phyloP scores from a whole-genome alignment of 257 asterid species.

The Plantago major region DNA sequence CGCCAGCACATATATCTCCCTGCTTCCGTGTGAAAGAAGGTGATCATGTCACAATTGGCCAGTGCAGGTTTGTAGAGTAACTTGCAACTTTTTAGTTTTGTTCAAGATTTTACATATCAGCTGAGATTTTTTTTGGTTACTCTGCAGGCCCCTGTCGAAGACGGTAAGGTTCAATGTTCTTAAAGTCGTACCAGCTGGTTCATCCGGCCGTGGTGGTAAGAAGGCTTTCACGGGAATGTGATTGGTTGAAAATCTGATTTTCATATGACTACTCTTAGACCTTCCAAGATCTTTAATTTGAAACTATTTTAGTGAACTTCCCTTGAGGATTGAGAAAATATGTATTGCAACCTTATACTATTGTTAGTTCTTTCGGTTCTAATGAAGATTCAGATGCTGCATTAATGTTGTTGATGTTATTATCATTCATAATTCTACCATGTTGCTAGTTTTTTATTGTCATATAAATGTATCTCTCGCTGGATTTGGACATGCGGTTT shows the following conservation, averaged over 20 bases:
- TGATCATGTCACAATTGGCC: slow-evolving; percentile 34
- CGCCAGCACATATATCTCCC: slow-evolving; percentile 32
- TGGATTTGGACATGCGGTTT: too few relatives aligned
- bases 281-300: too few relatives aligned
- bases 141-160: slow-evolving; percentile 33
- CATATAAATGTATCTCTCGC: too few relatives aligned
- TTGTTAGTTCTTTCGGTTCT: too few relatives aligned
- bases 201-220: slow-evolving; percentile 32
- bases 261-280: background rate
- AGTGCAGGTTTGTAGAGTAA: slow-evolving; percentile 29
- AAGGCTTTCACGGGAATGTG: slow-evolving; percentile 25
- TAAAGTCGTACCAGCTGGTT: slow-evolving; percentile 33
- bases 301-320: too few relatives aligned
- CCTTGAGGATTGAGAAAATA: too few relatives aligned
- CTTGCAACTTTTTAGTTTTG: background rate
- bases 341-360: too few relatives aligned
- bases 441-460: too few relatives aligned
- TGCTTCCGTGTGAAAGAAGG: slow-evolving; percentile 39
- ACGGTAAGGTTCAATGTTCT: slow-evolving; percentile 35
- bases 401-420: too few relatives aligned
- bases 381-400: too few relatives aligned
- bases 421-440: too few relatives aligned
- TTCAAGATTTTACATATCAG: background rate
- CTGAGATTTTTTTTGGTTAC: background rate
- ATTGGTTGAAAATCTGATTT: background rate